Percentiles rank a stretch among this genome's conserved stretches.
Conservation (phyloP, 2,329 filamentous ascomycete genomes). For the Paraphoma sp. region DNA sequence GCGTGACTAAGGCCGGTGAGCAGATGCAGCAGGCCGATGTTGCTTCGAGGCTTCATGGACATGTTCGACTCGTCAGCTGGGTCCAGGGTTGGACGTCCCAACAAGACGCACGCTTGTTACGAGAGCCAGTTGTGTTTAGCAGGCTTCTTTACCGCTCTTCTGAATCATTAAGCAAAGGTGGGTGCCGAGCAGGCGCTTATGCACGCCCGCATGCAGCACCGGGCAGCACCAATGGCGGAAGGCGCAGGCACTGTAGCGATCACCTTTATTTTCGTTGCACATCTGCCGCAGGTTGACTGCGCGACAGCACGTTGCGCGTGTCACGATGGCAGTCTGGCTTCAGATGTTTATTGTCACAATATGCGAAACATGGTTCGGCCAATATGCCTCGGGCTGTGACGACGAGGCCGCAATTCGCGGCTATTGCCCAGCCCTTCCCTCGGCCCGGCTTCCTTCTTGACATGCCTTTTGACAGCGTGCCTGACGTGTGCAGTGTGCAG, state of each 20-base stretch:
- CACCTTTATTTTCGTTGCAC: slow-evolving; percentile 18
- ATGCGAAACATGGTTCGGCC: slow-evolving; percentile 11
- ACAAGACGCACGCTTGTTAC: slow-evolving; percentile 40
- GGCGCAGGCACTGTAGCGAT: slow-evolving; percentile 19
- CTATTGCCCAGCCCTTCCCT: slow-evolving; percentile 25
- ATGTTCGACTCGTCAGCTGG: slow-evolving; percentile 23
- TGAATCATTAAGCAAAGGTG: slow-evolving; percentile 40
- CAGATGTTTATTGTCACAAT: slow-evolving; percentile 23
- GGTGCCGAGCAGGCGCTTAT: slow-evolving; percentile 44
- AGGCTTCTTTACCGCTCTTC: slow-evolving; percentile 46
- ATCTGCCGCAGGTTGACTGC: slow-evolving; percentile 22
- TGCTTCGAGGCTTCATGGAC: slow-evolving; percentile 12
- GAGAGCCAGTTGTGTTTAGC: slow-evolving; percentile 31
- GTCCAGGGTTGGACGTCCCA: slow-evolving; percentile 29
- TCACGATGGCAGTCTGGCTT: slow-evolving; percentile 27
- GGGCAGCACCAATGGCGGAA: slow-evolving; percentile 37
- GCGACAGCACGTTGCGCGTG: slow-evolving; percentile 17
- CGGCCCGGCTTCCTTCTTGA: slow-evolving; percentile 39
- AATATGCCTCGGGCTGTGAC: slow-evolving; percentile 18
- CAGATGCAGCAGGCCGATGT: slow-evolving; percentile 12
- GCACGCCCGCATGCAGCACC: slow-evolving; percentile 38
- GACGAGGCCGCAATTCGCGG: slow-evolving; percentile 18
- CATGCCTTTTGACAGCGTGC: slow-evolving; percentile 24
- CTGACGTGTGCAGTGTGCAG: slow-evolving; percentile 13
- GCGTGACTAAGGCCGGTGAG: slow-evolving; percentile 21